phyloP scores from a whole-genome alignment of 352 stramenopile genomes.

The Phytopythium mirpurense region DNA sequence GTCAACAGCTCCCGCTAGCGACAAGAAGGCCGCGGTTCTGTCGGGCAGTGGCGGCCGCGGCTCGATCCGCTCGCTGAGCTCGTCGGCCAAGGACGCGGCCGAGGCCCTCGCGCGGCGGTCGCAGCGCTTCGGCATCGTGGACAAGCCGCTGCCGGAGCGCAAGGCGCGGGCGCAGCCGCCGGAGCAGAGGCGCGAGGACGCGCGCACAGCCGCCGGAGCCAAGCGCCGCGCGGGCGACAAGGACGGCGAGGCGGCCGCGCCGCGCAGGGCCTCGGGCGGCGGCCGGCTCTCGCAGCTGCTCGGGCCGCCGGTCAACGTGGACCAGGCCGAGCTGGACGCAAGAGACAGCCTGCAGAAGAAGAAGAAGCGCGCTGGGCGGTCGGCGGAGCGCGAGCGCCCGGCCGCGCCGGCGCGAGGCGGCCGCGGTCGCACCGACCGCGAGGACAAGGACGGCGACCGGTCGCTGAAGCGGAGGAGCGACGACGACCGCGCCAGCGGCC shows the following conservation, averaged over 20 bases:
- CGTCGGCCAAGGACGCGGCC: conserved; percentile 30
- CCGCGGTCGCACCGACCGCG: conserved; percentile 9
- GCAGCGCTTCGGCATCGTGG: conserved; percentile 64
- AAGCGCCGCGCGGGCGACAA: conserved; percentile 21
- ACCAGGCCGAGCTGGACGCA: conserved; percentile 71
- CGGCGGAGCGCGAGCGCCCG: conserved; percentile 17
- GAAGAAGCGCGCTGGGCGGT: conserved; percentile 27
- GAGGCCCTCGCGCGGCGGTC: conserved; percentile 69
- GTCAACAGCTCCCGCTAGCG: conserved; percentile 11
- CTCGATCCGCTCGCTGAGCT: conserved; percentile 50
- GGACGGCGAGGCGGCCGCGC: conserved; percentile 5
- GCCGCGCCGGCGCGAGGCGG: conserved; percentile 17
- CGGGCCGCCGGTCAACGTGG: conserved; percentile 68
- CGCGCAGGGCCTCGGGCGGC: conserved; percentile 10
- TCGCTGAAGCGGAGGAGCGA: conserved; percentile 4
- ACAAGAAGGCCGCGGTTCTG: conserved; percentile 56
- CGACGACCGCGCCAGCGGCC: conserved; percentile 12
- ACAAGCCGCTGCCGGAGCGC: conserved; percentile 18
- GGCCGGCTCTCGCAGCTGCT: conserved; percentile 45
- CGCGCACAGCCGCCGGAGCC: conserved; percentile 10
- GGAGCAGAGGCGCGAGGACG: conserved; percentile 21
- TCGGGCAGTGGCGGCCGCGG: conserved; percentile 23
- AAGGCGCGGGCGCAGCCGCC: conserved; percentile 17
- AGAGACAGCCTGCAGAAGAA: conserved; percentile 61
- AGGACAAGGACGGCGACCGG: conserved; percentile 16